Percentiles rank a stretch among this genome's conserved stretches.
These are phyloP conservation scores for Fusarium dlaminii DNA, from an alignment of 2,329 filamentous ascomycete species.

Conservation along the genomic window DNA sequence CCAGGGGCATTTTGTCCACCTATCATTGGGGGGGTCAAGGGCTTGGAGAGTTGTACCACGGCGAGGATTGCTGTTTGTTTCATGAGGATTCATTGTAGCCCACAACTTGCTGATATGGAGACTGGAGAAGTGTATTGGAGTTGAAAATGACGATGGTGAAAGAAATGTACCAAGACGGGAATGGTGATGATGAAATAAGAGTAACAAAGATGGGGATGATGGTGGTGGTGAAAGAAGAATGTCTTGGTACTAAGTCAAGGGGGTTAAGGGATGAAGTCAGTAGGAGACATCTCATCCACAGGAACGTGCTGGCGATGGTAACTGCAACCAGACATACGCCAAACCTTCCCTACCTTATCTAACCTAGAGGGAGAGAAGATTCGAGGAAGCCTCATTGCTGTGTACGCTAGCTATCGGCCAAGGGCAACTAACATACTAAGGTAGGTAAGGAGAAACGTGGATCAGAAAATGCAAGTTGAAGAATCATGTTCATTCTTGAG, in stretches of 20 bases:
- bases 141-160: background rate
- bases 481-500: conserved; percentile 10
- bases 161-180: background rate
- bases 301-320: background rate
- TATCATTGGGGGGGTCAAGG: background rate
- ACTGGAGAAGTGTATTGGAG: background rate
- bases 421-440: background rate
- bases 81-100: background rate
- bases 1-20: background rate
- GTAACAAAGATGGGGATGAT: background rate
- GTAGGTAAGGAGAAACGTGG: background rate
- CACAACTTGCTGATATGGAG: background rate
- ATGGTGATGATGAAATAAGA: background rate
- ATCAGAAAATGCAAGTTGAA: background rate
- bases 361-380: background rate
- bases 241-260: background rate
- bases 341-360: too few species aligned
- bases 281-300: background rate
- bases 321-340: background rate
- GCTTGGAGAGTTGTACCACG: background rate
- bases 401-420: background rate
- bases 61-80: background rate
- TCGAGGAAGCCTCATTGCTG: background rate
- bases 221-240: background rate
- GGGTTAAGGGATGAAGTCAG: background rate